Percentiles rank a stretch among this genome's conserved stretches.
Evolutionary conservation across 116 monocot genomes (phyloP).

Genomic region (Iris pallida): DNA sequence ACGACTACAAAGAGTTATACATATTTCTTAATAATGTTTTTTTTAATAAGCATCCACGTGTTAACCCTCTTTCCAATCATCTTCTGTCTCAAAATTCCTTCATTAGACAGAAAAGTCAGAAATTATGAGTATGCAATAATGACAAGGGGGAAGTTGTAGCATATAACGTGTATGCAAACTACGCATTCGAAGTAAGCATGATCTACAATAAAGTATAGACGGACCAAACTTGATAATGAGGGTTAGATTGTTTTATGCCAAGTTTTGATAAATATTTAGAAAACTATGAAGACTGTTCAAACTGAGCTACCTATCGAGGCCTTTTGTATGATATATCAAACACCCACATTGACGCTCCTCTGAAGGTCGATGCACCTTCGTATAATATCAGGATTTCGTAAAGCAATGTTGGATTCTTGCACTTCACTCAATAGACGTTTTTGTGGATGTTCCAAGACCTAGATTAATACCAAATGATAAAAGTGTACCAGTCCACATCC

Average conservation of each 20-base stretch:
- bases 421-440: constrained; percentile 56
- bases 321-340: constrained; percentile 77
- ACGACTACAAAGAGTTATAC: too few species aligned
- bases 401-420: constrained; percentile 42
- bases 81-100: constrained; percentile 82
- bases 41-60: too few species aligned
- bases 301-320: constrained; percentile 36
- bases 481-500: neutral
- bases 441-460: constrained; percentile 85
- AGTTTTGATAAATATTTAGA: constrained; percentile 1
- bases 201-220: neutral
- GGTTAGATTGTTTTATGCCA: neutral
- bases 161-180: constrained; percentile 1
- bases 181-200: neutral
- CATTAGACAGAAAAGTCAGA: constrained; percentile 12
- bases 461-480: constrained; percentile 8
- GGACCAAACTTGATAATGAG: neutral
- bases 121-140: neutral
- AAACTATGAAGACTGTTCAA: neutral
- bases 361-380: constrained; percentile 67
- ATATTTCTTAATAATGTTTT: too few species aligned
- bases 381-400: constrained; percentile 30
- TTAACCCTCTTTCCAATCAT: constrained; percentile 99
- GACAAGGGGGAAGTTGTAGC: neutral
- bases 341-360: constrained; percentile 43